Evolutionary conservation across 345 rosid species (phyloP).

Genomic region (Schrenkiella parvula): DNA sequence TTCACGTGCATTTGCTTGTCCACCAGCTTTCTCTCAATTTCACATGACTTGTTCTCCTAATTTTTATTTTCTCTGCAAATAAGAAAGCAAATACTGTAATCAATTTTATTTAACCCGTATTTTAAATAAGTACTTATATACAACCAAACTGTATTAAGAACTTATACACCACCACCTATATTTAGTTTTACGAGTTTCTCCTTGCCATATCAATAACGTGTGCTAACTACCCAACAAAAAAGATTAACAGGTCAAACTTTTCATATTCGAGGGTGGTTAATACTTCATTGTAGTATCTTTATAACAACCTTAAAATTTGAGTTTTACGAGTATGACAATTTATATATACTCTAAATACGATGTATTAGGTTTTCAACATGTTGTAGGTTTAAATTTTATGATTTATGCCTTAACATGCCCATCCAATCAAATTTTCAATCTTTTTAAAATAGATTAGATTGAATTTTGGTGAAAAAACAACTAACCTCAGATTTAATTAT

Average conservation of each 20-base stretch:
- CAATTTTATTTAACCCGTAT: not conserved
- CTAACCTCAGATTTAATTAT: not conserved
- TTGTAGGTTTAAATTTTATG: not conserved
- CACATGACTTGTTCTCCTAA: conserved; percentile 22
- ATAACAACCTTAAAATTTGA: too few relatives aligned
- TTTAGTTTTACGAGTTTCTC: not conserved
- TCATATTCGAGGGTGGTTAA: too few relatives aligned
- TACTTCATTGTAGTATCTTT: too few relatives aligned
- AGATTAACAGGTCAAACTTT: not conserved
- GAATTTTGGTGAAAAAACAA: not conserved
- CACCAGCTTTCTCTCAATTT: conserved; percentile 36
- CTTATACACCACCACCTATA: not conserved
- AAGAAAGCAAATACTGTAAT: not conserved
- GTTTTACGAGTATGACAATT: too few relatives aligned
- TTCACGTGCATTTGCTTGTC: conserved; percentile 39
- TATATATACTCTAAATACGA: not conserved
- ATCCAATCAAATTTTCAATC: not conserved
- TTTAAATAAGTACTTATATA: not conserved
- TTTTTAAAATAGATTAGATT: not conserved
- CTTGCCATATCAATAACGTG: not conserved
- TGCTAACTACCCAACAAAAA: not conserved
- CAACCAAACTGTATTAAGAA: not conserved
- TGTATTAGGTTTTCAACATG: not conserved
- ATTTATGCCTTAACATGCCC: not conserved
- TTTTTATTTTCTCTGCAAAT: not conserved